phyloP scores from a whole-genome alignment of 1,284 basidiomycete genomes.

The Boletus semigastroideus region DNA sequence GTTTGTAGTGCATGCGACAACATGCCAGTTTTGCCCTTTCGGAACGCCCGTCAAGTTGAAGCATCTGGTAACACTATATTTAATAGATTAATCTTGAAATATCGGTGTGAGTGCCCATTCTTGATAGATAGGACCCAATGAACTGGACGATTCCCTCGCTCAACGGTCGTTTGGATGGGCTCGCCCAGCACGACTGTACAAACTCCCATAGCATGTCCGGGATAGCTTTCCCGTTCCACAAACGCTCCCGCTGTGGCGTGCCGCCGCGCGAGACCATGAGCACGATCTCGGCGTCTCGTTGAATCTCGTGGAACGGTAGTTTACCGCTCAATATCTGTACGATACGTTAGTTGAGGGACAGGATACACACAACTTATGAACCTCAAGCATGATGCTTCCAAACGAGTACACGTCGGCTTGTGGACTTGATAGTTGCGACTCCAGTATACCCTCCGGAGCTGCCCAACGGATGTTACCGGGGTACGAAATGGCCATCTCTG shows the following conservation, averaged over 20 bases:
- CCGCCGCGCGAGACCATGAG: constrained; percentile 14
- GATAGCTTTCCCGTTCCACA: constrained; percentile 24
- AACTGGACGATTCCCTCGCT: constrained; percentile 10
- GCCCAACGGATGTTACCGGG: constrained; percentile 33
- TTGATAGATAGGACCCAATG: constrained; percentile 4
- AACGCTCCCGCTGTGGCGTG: constrained; percentile 10
- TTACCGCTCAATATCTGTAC: constrained; percentile 25
- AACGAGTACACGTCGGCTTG: constrained; percentile 29
- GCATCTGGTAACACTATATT: no score
- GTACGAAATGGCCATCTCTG: constrained; percentile 20
- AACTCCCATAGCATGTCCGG: constrained; percentile 26
- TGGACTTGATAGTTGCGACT: constrained; percentile 20
- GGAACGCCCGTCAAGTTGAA: no score
- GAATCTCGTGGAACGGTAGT: constrained; percentile 24
- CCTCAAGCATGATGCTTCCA: constrained; percentile 31
- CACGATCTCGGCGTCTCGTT: constrained; percentile 21
- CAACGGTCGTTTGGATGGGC: constrained; percentile 17
- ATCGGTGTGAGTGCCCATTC: no score
- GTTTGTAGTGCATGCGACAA: no score
- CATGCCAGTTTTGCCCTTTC: no score
- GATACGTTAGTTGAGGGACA: neutral
- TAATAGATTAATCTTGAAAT: no score
- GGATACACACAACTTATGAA: neutral
- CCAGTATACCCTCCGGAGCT: constrained; percentile 13
- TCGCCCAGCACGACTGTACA: constrained; percentile 19